Evolutionary conservation across 2,329 filamentous ascomycete genomes (phyloP).

Genomic region (Colletotrichum sp.): DNA sequence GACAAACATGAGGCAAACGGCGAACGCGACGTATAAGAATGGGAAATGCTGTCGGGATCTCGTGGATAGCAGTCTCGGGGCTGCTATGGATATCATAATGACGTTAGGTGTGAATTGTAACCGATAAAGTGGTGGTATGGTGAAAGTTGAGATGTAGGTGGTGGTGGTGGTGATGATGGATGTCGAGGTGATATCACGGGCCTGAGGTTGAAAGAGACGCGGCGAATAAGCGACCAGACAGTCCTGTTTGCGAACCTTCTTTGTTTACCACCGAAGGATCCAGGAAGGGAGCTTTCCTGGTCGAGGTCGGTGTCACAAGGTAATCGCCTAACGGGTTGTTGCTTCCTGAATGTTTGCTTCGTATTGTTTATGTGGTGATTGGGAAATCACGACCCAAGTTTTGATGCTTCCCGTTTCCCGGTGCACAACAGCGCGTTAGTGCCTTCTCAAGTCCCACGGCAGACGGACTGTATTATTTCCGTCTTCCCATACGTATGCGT

Average conservation of each 20-base stretch:
- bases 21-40: neutral
- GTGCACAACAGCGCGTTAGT: neutral
- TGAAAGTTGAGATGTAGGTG: neutral
- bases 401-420: neutral
- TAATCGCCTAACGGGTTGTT: neutral
- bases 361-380: neutral
- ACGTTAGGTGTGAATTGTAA: neutral
- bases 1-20: neutral
- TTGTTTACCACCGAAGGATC: neutral
- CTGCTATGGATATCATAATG: constrained; percentile 9
- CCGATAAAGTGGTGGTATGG: neutral
- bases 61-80: neutral
- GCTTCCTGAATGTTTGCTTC: neutral
- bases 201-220: neutral
- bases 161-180: neutral
- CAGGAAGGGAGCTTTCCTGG: neutral
- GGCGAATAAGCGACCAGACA: neutral
- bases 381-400: neutral
- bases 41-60: neutral
- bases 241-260: neutral
- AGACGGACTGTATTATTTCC: neutral
- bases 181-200: neutral
- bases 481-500: neutral
- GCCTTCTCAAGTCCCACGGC: neutral
- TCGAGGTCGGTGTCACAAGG: neutral